Evolutionary conservation across 306 rosid species (phyloP).

Genomic region (Crotalaria pallida): DNA sequence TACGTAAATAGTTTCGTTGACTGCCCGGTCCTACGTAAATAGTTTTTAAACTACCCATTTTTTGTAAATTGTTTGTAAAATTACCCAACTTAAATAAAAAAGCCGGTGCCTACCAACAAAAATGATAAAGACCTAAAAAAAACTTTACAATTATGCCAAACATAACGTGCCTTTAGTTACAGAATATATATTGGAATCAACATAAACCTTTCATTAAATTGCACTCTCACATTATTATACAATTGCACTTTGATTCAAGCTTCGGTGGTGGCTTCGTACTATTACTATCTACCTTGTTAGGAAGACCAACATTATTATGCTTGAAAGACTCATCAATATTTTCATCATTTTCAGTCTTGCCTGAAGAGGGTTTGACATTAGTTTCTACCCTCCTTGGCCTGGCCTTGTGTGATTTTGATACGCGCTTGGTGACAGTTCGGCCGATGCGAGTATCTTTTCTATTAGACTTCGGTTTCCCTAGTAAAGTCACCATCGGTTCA

Average conservation of each 20-base stretch:
- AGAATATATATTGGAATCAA: conserved; percentile 43
- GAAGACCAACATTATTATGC: conserved; percentile 47
- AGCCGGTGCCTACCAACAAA: conserved; percentile 40
- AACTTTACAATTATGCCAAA: conserved; percentile 74
- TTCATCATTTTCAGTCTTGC: conserved; percentile 66
- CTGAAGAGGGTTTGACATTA: conserved; percentile 38
- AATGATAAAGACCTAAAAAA: not conserved
- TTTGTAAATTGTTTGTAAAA: too few species aligned
- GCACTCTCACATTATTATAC: conserved; percentile 82
- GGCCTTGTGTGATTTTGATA: conserved; percentile 52
- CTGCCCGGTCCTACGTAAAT: too few species aligned
- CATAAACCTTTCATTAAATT: conserved; percentile 37
- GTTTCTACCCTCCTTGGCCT: conserved; percentile 49
- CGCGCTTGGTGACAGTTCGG: conserved; percentile 41
- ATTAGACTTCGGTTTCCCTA: conserved; percentile 53
- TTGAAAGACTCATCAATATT: conserved; percentile 44
- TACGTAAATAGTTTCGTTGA: too few species aligned
- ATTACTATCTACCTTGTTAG: conserved; percentile 62
- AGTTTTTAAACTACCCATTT: too few species aligned
- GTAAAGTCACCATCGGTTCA: conserved; percentile 67
- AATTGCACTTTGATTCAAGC: conserved; percentile 92
- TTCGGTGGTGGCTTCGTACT: conserved; percentile 60
- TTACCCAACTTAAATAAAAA: too few species aligned
- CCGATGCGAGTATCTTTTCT: conserved; percentile 48
- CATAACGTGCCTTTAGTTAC: conserved; percentile 56